phyloP scores from a whole-genome alignment of 495 filamentous ascomycete species.

The Neurospora sp. region DNA sequence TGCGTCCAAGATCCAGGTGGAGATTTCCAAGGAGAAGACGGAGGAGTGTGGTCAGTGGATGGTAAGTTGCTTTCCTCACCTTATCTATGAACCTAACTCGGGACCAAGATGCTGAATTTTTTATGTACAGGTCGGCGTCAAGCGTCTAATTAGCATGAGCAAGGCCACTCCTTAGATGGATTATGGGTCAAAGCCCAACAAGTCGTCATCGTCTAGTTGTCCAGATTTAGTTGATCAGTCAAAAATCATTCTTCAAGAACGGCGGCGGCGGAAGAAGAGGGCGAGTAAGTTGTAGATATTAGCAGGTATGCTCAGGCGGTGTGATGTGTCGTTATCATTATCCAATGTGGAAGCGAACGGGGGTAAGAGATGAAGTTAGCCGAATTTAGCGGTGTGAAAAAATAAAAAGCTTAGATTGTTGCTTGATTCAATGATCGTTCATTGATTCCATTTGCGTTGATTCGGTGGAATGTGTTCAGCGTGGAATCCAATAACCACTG shows the following conservation, averaged over 20 bases:
- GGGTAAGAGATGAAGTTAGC: background rate
- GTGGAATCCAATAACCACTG: background rate
- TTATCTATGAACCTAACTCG: background rate
- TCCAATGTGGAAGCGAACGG: background rate
- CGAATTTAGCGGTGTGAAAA: background rate
- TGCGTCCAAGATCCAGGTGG: constrained; percentile 66
- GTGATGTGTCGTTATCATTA: background rate
- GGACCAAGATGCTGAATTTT: constrained; percentile 1
- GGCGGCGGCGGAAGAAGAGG: background rate
- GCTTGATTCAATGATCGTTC: background rate
- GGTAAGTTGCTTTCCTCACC: constrained; percentile 48
- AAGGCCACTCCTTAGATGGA: constrained; percentile 50
- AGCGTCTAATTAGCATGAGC: constrained; percentile 87
- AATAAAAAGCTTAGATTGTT: background rate
- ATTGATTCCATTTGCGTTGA: background rate
- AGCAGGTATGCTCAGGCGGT: background rate
- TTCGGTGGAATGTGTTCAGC: background rate
- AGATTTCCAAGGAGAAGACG: constrained; percentile 71
- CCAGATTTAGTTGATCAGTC: background rate
- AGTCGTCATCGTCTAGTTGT: background rate
- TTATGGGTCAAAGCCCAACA: background rate
- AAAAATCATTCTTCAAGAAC: background rate
- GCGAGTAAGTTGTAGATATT: background rate
- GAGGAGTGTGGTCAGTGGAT: constrained; percentile 93
- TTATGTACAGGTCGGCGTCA: constrained; percentile 66